Conservation (phyloP, 108 stramenopile species). For the Nannochloropsis salina region DNA sequence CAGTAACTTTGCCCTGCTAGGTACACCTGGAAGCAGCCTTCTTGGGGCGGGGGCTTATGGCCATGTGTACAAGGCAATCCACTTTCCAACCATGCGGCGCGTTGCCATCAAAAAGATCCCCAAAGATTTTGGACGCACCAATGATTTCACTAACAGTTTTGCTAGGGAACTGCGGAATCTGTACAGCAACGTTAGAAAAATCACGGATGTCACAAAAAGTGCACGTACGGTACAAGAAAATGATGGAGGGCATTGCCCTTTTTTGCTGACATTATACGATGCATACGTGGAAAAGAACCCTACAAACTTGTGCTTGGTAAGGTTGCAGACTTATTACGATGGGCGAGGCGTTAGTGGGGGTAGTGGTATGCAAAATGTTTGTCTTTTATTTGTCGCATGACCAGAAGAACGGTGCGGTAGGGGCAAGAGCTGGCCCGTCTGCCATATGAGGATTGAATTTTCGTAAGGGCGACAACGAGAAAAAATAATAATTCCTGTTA, state of each 20-base stretch:
- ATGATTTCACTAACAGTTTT: not conserved
- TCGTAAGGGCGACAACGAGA: too few species aligned
- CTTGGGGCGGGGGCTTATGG: not conserved
- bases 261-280: conserved; percentile 16
- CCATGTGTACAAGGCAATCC: conserved; percentile 9
- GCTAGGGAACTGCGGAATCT: not conserved
- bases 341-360: too few species aligned
- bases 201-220: conserved; percentile 7
- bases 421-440: too few species aligned
- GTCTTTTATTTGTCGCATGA: too few species aligned
- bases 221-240: not conserved
- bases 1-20: conserved; percentile 11
- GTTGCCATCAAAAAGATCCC: conserved; percentile 16
- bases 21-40: not conserved
- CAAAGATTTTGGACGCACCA: not conserved
- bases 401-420: too few species aligned
- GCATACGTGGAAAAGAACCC: conserved; percentile 6
- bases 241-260: not conserved
- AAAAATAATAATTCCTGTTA: too few species aligned
- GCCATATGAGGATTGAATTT: too few species aligned
- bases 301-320: not conserved
- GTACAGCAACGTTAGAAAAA: conserved; percentile 18
- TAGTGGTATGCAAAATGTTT: too few species aligned
- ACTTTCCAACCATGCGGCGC: conserved; percentile 6
- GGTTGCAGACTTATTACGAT: not conserved